Evolutionary conservation across 306 rosid species (phyloP).

Genomic region (Hippophae gyantsensis): DNA sequence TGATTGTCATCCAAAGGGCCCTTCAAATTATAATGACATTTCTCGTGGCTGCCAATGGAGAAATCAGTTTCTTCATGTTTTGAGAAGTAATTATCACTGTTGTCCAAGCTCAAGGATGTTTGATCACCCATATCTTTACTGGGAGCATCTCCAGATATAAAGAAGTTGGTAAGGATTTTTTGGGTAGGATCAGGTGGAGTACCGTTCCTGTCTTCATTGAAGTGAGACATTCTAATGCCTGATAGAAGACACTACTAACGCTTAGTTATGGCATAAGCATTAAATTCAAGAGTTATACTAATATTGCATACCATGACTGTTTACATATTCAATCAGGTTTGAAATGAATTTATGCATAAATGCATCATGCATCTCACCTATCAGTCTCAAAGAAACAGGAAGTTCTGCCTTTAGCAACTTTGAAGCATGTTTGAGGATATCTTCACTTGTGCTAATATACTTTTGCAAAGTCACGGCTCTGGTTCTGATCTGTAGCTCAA

Average conservation of each 20-base stretch:
- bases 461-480: constrained; percentile 78
- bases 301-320: background rate
- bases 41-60: constrained; percentile 24
- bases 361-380: constrained; percentile 32
- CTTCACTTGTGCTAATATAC: constrained; percentile 55
- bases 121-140: constrained; percentile 21
- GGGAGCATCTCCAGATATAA: constrained; percentile 38
- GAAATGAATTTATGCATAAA: background rate
- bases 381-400: constrained; percentile 81
- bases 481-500: constrained; percentile 57
- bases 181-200: constrained; percentile 56
- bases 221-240: constrained; percentile 82
- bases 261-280: background rate
- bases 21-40: constrained; percentile 17
- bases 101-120: constrained; percentile 27
- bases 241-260: constrained; percentile 17
- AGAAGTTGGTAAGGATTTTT: constrained; percentile 56
- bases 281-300: background rate
- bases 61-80: constrained; percentile 38
- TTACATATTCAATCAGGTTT: background rate
- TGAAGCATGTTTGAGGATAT: constrained; percentile 71
- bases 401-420: constrained; percentile 84
- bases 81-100: constrained; percentile 20
- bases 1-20: constrained; percentile 30
- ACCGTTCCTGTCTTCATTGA: constrained; percentile 42